A percentile compares a stretch with the other conserved stretches of the same genome.
Evolutionary conservation across 345 rosid genomes (phyloP).

Genomic region (Conringia planisiliqua): DNA sequence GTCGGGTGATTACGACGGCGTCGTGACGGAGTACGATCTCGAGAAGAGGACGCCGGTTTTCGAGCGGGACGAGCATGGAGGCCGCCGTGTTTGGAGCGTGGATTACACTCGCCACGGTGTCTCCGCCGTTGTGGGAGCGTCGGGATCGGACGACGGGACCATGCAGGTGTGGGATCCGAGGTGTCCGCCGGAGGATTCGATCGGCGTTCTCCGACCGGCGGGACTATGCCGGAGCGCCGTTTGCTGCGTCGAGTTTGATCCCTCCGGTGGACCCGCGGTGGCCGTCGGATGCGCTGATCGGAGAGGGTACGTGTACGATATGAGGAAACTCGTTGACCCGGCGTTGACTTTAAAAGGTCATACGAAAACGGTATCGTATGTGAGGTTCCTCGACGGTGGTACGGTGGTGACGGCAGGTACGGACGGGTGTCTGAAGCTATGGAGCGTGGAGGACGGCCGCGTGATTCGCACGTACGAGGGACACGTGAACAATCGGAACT

Average conservation of each 20-base stretch:
- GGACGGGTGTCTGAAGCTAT: slow-evolving; percentile 74
- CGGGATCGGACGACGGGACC: slow-evolving; percentile 91
- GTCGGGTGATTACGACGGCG: slow-evolving; percentile 92
- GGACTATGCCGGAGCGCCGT: slow-evolving; percentile 44
- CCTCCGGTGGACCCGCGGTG: slow-evolving; percentile 47
- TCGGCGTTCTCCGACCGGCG: slow-evolving; percentile 50
- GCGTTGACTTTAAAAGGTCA: slow-evolving; percentile 54
- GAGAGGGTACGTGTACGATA: slow-evolving; percentile 64
- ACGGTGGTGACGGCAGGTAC: slow-evolving; percentile 56
- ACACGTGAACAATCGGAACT: slow-evolving; percentile 66
- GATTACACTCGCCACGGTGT: slow-evolving; percentile 48
- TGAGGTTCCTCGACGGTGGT: slow-evolving; percentile 44
- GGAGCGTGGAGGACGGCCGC: slow-evolving; percentile 40
- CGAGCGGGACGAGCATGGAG: slow-evolving; percentile 94
- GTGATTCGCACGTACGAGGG: slow-evolving; percentile 65
- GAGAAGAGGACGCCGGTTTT: slow-evolving; percentile 59
- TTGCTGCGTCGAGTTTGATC: slow-evolving; percentile 74
- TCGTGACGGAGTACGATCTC: slow-evolving; percentile 78
- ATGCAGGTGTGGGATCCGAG: slow-evolving; percentile 91
- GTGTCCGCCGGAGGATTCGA: slow-evolving; percentile 41
- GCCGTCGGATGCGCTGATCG: slow-evolving; percentile 80
- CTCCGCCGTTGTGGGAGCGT: slow-evolving; percentile 54
- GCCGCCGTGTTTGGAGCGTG: slow-evolving; percentile 87
- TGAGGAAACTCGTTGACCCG: slow-evolving; percentile 54
- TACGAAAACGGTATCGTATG: slow-evolving; percentile 63